Percentiles rank a stretch among this genome's conserved stretches.
These are phyloP conservation scores for Malus hybrid DNA, from an alignment of 331 rosid species.

Conservation along the genomic window DNA sequence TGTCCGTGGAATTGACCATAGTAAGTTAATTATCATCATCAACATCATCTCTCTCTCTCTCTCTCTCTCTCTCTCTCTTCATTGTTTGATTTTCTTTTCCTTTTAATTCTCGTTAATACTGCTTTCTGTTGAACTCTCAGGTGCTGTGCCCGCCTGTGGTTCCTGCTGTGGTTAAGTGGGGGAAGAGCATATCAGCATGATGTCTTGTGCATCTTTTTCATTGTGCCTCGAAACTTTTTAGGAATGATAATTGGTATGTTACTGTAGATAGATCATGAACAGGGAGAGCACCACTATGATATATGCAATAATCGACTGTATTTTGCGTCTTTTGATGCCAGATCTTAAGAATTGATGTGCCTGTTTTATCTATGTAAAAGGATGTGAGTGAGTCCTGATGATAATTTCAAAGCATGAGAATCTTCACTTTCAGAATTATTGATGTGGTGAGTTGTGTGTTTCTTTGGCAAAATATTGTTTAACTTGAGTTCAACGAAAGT, in stretches of 20 bases:
- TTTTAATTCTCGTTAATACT: background rate
- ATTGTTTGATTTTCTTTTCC: background rate
- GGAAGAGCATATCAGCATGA: background rate
- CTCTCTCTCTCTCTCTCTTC: background rate
- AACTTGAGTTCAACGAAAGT: background rate
- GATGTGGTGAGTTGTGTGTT: background rate
- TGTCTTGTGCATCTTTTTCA: background rate
- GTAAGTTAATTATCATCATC: conserved; percentile 41
- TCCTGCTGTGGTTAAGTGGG: conserved; percentile 83
- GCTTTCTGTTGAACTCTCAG: conserved; percentile 33
- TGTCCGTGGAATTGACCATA: conserved; percentile 82
- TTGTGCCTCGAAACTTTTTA: background rate
- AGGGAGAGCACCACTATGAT: background rate
- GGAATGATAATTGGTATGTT: background rate
- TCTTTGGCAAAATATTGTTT: no score
- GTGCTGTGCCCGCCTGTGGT: conserved; percentile 86
- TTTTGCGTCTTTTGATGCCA: background rate
- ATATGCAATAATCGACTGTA: background rate
- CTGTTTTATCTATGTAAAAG: background rate
- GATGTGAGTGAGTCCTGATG: background rate
- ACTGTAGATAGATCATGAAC: background rate
- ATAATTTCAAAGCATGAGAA: background rate
- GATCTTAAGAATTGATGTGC: background rate
- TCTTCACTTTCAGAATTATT: background rate
- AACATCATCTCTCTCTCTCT: background rate